Evolutionary conservation across 345 rosid species (phyloP), one percentile per base, ranked within the genome.

Genomic region (Mangifera indica): DNA sequence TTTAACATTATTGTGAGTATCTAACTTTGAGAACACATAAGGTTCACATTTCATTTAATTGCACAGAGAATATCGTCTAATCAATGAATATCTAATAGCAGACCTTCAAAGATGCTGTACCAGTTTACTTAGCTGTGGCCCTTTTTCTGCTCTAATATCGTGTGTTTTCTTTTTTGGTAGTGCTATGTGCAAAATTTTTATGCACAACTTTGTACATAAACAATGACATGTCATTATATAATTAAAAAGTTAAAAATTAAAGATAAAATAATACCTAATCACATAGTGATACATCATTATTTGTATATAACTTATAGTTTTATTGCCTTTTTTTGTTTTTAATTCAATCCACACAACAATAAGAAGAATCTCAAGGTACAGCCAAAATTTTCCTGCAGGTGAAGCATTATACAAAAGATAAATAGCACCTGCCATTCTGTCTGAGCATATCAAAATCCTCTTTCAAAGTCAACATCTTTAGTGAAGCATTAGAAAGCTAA

Each of bases 311-410:
- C n/a, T n/a, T n/a, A n/a, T n/a, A n/a, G n/a, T n/a, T n/a, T n/a
- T n/a, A n/a, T n/a, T n/a, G n/a, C 32, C 32, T 29, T 29, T 29
- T 29, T 29, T n/a, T n/a, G n/a, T n/a, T 71, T 51, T 29, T 29
- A 29, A 14, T 5, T 37, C 12, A 57, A 25, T 60, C 29, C 40
- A 60, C 15, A 11, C 21, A 48, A 59, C 57, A 59, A 24, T 7
- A 60, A 32, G 29, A 59, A 46, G 32, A 58, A 71, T 13, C 45
- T 26, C 5, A 1, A 70, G 25, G 45, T 15, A 42, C 11, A 10
- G 66, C 66, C 74, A 60, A 71, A 60, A 71, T 21, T 32, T 48
- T 32, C 66, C 72, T 13, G 22, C 21, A 21, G 7, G 24, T 55
- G n/a, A 56, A 4, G 32, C 21, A 34, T 32, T 54, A n/a, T 54